Evolutionary conservation across 179 eudicot species (phyloP).

Genomic region (Actinidia polygama): DNA sequence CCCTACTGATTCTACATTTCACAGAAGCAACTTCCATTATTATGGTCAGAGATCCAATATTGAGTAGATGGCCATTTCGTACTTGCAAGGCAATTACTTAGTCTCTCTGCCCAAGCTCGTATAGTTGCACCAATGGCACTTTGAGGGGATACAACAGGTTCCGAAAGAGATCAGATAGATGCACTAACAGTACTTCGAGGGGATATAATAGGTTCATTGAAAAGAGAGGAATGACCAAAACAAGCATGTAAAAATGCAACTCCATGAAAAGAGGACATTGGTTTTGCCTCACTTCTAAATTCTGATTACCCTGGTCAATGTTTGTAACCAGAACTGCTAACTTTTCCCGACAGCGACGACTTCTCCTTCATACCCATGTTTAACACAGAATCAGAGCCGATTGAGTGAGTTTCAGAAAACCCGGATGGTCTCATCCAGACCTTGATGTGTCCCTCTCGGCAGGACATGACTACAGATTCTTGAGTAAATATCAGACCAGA

Average conservation of each 20-base stretch:
- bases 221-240: neutral
- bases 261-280: neutral
- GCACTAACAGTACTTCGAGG: neutral
- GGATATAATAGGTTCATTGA: neutral
- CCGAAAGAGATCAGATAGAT: conserved; percentile 6
- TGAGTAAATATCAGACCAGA: conserved; percentile 70
- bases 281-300: neutral
- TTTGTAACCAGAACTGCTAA: conserved; percentile 37
- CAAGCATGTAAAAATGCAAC: neutral
- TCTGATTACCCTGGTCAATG: conserved; percentile 25
- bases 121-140: conserved; percentile 1
- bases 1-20: neutral
- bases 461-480: conserved; percentile 67
- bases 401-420: conserved; percentile 55
- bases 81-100: conserved; percentile 11
- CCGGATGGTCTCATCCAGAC: conserved; percentile 72
- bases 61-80: neutral
- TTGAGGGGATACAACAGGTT: neutral
- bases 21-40: conserved; percentile 16
- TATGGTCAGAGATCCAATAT: conserved; percentile 11
- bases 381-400: conserved; percentile 41
- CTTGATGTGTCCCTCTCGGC: conserved; percentile 85
- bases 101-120: conserved; percentile 3
- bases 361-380: conserved; percentile 54
- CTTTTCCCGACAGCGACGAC: conserved; percentile 35